These are phyloP conservation scores for Aspergillus bertholletiae DNA, from an alignment of 495 filamentous ascomycete species.

Conservation along the genomic window DNA sequence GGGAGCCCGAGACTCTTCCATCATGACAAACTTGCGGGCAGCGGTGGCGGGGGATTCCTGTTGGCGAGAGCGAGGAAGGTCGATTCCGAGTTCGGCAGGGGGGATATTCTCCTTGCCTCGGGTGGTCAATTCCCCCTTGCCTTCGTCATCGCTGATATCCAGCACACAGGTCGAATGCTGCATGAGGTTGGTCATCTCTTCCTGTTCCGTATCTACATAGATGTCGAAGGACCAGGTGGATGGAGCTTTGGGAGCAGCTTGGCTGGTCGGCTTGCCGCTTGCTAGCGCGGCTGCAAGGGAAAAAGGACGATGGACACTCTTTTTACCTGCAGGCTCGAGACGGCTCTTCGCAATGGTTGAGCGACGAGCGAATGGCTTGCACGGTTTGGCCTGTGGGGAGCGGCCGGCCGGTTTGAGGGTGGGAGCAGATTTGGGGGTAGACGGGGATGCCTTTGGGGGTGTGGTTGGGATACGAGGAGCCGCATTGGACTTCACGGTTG, in stretches of 20 bases:
- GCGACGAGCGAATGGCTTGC: constrained; percentile 33
- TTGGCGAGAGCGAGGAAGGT: constrained; percentile 23
- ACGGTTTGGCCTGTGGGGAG: constrained; percentile 33
- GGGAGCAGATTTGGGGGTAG: constrained; percentile 33
- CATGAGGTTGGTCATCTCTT: constrained; percentile 86
- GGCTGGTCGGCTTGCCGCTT: constrained; percentile 32
- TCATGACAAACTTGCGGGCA: constrained; percentile 32
- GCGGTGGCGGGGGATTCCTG: constrained; percentile 27
- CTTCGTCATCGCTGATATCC: constrained; percentile 68
- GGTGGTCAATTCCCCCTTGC: constrained; percentile 40
- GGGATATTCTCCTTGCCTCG: constrained; percentile 93
- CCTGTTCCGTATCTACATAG: constrained; percentile 85
- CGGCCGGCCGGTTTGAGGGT: constrained; percentile 39
- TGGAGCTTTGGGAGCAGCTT: constrained; percentile 41
- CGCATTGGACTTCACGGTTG: constrained; percentile 28
- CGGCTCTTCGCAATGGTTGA: constrained; percentile 40
- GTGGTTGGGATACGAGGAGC: constrained; percentile 31
- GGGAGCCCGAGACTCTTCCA: constrained; percentile 60
- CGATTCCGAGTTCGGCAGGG: constrained; percentile 32
- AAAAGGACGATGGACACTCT: constrained; percentile 54
- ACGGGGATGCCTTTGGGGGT: constrained; percentile 33
- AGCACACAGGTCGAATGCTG: constrained; percentile 83
- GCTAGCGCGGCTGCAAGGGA: constrained; percentile 75
- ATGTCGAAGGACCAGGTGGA: constrained; percentile 90
- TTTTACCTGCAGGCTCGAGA: constrained; percentile 48